phyloP scores from a whole-genome alignment of 2,329 filamentous ascomycete genomes.

The Ophiocordyceps camponoti-floridani region DNA sequence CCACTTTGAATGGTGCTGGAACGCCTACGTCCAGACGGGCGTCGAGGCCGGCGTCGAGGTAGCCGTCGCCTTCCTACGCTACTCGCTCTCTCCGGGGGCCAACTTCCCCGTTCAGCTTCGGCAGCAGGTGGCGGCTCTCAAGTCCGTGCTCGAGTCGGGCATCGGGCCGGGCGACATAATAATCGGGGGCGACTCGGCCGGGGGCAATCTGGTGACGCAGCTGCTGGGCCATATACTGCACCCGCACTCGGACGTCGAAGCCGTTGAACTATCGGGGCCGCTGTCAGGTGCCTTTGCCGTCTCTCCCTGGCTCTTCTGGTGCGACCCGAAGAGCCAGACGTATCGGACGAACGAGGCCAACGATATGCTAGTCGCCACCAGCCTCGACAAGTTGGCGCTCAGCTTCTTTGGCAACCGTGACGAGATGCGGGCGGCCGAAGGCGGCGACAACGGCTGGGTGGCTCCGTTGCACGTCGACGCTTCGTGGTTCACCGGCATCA shows the following conservation, averaged over 20 bases:
- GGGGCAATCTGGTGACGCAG: slow-evolving; percentile 15
- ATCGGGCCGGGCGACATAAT: slow-evolving; percentile 12
- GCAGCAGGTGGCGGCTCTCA: slow-evolving; percentile 14
- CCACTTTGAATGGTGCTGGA: slow-evolving; percentile 12
- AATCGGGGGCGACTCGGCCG: slow-evolving; percentile 19
- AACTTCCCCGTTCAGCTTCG: slow-evolving; percentile 13
- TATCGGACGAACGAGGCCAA: slow-evolving; percentile 10
- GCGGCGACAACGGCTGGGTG: slow-evolving; percentile 7
- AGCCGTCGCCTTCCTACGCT: slow-evolving; percentile 16
- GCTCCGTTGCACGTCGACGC: slow-evolving; percentile 11
- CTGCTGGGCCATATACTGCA: slow-evolving; percentile 15
- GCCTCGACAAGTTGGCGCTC: slow-evolving; percentile 2
- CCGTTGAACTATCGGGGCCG: slow-evolving; percentile 7
- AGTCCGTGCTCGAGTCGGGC: slow-evolving; percentile 11
- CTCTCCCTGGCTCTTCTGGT: slow-evolving; percentile 13
- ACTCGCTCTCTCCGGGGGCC: slow-evolving; percentile 13
- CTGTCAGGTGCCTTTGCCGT: slow-evolving; percentile 14
- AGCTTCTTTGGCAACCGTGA: slow-evolving; percentile 4
- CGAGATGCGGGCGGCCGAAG: slow-evolving; percentile 3
- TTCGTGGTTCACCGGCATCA: slow-evolving; percentile 12
- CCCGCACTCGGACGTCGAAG: slow-evolving; percentile 8
- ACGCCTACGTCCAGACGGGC: slow-evolving; percentile 7
- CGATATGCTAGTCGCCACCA: slow-evolving; percentile 14
- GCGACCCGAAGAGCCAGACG: slow-evolving; percentile 5
- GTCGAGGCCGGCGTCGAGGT: slow-evolving; percentile 7